phyloP scores from a whole-genome alignment of 805 yeast species.

The Lachancea lanzarotensis region DNA sequence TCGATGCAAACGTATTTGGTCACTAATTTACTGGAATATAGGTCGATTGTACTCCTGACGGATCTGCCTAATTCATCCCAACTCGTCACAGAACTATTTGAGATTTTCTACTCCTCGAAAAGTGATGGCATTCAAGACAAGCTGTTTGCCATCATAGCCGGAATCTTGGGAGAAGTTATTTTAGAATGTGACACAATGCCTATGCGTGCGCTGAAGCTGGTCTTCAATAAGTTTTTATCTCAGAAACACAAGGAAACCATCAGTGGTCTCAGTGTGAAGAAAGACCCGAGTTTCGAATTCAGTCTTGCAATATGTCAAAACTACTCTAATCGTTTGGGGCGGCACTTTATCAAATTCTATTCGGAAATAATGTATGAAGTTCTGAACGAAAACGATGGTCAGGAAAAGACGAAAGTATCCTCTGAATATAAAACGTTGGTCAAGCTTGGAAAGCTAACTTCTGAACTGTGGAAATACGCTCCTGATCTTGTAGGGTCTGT shows the following conservation, averaged over 20 bases:
- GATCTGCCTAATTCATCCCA: constrained; percentile 61
- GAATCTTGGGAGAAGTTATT: constrained; percentile 67
- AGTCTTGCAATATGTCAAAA: constrained; percentile 61
- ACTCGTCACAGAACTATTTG: constrained; percentile 51
- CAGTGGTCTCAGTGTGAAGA: constrained; percentile 24
- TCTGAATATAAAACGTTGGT: constrained; percentile 37
- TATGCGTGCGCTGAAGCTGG: constrained; percentile 49
- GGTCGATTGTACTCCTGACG: constrained; percentile 65
- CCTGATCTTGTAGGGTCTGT: constrained; percentile 72
- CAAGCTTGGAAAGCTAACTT: constrained; percentile 55
- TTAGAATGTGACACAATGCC: constrained; percentile 66
- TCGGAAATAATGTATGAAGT: constrained; percentile 65
- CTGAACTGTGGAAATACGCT: constrained; percentile 67
- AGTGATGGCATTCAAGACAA: constrained; percentile 43
- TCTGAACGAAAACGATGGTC: constrained; percentile 18
- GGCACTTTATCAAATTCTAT: constrained; percentile 70
- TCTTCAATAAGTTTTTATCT: constrained; percentile 56
- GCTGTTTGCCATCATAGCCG: constrained; percentile 57
- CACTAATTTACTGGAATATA: constrained; percentile 64
- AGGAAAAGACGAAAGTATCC: constrained; percentile 9
- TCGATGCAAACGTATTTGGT: constrained; percentile 58
- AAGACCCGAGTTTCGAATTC: constrained; percentile 57
- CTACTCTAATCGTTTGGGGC: constrained; percentile 65
- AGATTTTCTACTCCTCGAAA: constrained; percentile 49
- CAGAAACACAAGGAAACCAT: constrained; percentile 25